phyloP scores from a whole-genome alignment of 2,329 filamentous ascomycete genomes.

The Colletotrichum sansevieriae region DNA sequence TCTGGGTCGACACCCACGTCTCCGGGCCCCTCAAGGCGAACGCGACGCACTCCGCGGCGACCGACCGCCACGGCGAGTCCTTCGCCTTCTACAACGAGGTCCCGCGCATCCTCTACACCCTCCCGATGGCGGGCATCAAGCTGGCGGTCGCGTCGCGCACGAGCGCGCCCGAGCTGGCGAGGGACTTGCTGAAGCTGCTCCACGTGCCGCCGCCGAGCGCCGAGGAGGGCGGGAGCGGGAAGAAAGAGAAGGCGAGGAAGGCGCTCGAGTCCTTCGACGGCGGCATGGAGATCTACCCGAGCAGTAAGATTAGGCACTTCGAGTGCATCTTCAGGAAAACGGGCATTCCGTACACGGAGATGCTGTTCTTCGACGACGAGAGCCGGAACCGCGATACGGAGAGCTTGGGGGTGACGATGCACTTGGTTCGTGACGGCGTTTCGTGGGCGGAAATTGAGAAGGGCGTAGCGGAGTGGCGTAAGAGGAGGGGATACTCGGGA shows the following conservation, averaged over 20 bases:
- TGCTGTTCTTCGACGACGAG: constrained; percentile 98
- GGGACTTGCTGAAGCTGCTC: constrained; percentile 83
- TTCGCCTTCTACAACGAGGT: constrained; percentile 81
- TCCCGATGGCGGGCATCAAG: constrained; percentile 60
- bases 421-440: constrained; percentile 83
- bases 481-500: constrained; percentile 67
- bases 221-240: constrained; percentile 39
- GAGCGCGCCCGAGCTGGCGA: constrained; percentile 80
- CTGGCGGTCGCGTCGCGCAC: constrained; percentile 87
- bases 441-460: constrained; percentile 81
- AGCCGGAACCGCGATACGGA: constrained; percentile 86
- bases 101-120: constrained; percentile 74
- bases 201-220: constrained; percentile 62
- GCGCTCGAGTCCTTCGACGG: constrained; percentile 73
- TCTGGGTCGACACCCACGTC: constrained; percentile 97
- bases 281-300: constrained; percentile 77
- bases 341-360: constrained; percentile 80
- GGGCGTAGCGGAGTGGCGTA: constrained; percentile 86
- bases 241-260: constrained; percentile 52
- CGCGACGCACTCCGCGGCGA: constrained; percentile 55
- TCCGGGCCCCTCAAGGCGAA: constrained; percentile 75
- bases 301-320: constrained; percentile 89
- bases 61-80: constrained; percentile 72
- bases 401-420: constrained; percentile 84
- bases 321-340: constrained; percentile 78